These are phyloP conservation scores for Cynanchum wilfordii DNA, from an alignment of 257 asterid genomes.

Conservation along the genomic window DNA sequence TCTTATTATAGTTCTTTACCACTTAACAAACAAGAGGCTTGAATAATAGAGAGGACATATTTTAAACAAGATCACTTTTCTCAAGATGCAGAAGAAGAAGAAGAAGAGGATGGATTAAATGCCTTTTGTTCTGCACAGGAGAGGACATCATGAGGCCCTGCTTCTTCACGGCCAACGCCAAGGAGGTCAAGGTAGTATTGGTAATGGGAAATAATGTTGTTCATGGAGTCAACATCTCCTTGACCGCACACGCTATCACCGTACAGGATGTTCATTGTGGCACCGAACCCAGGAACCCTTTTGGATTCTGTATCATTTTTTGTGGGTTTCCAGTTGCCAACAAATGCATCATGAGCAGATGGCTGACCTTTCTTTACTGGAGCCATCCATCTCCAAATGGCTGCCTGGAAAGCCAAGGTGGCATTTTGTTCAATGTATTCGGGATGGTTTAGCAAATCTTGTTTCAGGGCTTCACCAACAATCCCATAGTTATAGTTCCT, in stretches of 20 bases:
- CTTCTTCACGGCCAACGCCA: slow-evolving; percentile 79
- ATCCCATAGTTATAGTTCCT: slow-evolving; percentile 78
- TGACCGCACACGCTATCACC: slow-evolving; percentile 68
- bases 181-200: slow-evolving; percentile 62
- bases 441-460: slow-evolving; percentile 77
- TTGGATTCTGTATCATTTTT: slow-evolving; percentile 77
- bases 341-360: slow-evolving; percentile 71
- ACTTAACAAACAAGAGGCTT: slow-evolving; percentile 6
- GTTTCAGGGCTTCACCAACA: slow-evolving; percentile 58
- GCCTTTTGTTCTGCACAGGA: slow-evolving; percentile 64
- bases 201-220: slow-evolving; percentile 62
- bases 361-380: slow-evolving; percentile 68
- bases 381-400: slow-evolving; percentile 80
- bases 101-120: slow-evolving; percentile 42
- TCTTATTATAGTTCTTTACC: slow-evolving; percentile 29
- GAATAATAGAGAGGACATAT: slow-evolving; percentile 2
- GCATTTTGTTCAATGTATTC: slow-evolving; percentile 92
- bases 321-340: slow-evolving; percentile 79
- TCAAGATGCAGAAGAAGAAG: slow-evolving; percentile 42
- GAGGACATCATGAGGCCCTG: slow-evolving; percentile 65
- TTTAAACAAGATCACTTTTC: background rate
- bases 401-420: slow-evolving; percentile 80
- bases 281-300: slow-evolving; percentile 71
- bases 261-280: slow-evolving; percentile 76
- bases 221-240: slow-evolving; percentile 80